Evolutionary conservation across 495 filamentous ascomycete genomes (phyloP), one percentile per base, ranked within the genome.

Genomic region (Podospora comata): DNA sequence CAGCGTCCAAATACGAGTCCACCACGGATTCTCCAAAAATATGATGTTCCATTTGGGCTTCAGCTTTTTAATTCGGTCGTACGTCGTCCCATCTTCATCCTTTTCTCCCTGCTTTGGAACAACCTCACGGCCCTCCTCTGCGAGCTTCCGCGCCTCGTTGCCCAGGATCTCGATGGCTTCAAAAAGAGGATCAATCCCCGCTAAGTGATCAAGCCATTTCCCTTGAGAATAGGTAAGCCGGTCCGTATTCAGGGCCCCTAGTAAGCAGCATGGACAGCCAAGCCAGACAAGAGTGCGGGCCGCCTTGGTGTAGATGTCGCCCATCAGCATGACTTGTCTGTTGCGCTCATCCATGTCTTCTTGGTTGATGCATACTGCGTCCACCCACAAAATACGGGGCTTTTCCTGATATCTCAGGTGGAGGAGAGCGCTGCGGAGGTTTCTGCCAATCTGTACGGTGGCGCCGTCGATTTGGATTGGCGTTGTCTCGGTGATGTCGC

Each of bases 341-440:
- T 23, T 62, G 2, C 39, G 59, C 65, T 75, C 73, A 9, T 32
- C 63, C 1, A 20, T 6, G n/a, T 75, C 58, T 1, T 27, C 13
- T 58, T 75, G 72, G 44, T 75, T 68, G 20, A 75, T 72, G 32
- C 72, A 74, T 26, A 71, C 58, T 16, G 62, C 68, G 3, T 73
- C 71, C 1, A 65, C 59, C 71, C 71, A 73, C 23, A 78, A 55
- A 1, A 70, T 44, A 4, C 67, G 26, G 20, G 62, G 30, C 4
- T 28, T 7, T 0, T 55, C 26, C 0, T 20, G 3, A 30, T 48
- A 54, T 39, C 71, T 26, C 26, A 73, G 59, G 13, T 62, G 44
- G 1, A 68, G 71, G 16, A 71, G 27, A 0, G 71, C 68, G 15
- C 27, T 44, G 6, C 68, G 13, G 19, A 73, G 65, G 39, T 63